Evolutionary conservation across 1,284 basidiomycete genomes (phyloP).

Genomic region (Apiotrichum siamense): DNA sequence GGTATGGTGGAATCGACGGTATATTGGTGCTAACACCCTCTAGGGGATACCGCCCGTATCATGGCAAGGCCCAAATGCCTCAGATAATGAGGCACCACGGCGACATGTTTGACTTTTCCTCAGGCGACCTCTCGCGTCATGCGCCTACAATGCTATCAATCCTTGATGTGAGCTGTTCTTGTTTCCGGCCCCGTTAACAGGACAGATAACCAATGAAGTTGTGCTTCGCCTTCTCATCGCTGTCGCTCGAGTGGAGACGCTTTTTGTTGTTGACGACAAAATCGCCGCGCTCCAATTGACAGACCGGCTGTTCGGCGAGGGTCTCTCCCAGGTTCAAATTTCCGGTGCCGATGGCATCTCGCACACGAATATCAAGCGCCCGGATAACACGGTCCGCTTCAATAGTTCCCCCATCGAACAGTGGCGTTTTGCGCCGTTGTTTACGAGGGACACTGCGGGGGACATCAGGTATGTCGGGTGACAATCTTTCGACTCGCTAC

Average conservation of each 20-base stretch:
- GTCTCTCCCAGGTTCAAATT: conserved; percentile 12
- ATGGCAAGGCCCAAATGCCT: not conserved
- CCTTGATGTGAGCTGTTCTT: conserved; percentile 59
- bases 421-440: no score
- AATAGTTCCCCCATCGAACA: not conserved
- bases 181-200: not conserved
- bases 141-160: conserved; percentile 73
- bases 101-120: conserved; percentile 70
- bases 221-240: conserved; percentile 80
- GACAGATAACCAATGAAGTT: conserved; percentile 65
- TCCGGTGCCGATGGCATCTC: conserved; percentile 25
- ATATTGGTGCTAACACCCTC: not conserved
- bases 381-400: not conserved
- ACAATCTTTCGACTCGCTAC: no score
- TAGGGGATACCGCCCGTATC: not conserved
- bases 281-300: conserved; percentile 57
- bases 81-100: conserved; percentile 28
- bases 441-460: conserved; percentile 24
- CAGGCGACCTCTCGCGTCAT: conserved; percentile 58
- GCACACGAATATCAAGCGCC: not conserved
- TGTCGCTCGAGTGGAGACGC: conserved; percentile 62
- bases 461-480: conserved; percentile 33
- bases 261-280: conserved; percentile 61
- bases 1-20: conserved; percentile 20
- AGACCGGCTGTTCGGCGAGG: conserved; percentile 38